phyloP scores from a whole-genome alignment of 139 green algal genomes.

The Chlamydomonas sp. region DNA sequence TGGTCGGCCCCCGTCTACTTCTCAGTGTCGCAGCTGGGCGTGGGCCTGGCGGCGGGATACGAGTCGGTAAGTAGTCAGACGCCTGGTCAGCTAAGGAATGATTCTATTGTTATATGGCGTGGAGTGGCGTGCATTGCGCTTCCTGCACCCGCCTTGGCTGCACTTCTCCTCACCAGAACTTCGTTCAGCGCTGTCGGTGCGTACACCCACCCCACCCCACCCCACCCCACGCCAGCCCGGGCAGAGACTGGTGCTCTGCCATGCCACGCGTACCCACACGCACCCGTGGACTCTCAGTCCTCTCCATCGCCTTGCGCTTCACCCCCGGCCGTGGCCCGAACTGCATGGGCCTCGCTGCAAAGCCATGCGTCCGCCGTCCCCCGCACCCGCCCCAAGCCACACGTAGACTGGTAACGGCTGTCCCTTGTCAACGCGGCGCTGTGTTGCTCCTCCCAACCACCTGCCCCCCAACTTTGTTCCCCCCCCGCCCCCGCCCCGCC shows the following conservation, averaged over 20 bases:
- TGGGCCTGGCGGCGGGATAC: not conserved
- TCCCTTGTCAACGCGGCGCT: not conserved
- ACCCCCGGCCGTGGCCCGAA: not conserved
- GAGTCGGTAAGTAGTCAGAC: not conserved
- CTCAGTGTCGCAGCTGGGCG: conserved; percentile 9
- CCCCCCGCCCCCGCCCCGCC: no score
- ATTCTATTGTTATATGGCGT: not conserved
- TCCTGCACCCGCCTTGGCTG: not conserved
- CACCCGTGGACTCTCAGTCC: not conserved
- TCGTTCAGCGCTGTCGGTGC: not conserved
- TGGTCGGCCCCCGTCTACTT: conserved; percentile 37
- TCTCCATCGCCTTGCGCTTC: no score
- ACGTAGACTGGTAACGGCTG: not conserved
- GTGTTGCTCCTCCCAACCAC: not conserved
- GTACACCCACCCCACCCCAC: not conserved
- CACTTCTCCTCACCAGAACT: not conserved
- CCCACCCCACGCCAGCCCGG: not conserved
- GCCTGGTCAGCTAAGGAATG: not conserved
- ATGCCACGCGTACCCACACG: not conserved
- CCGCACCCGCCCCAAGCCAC: not conserved
- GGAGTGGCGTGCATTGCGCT: not conserved
- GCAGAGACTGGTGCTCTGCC: not conserved
- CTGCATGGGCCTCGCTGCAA: not conserved
- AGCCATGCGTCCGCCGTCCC: not conserved
- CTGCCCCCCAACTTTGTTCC: not conserved